These are phyloP conservation scores for Tuber aestivum DNA, from an alignment of 495 filamentous ascomycete species.

Conservation along the genomic window DNA sequence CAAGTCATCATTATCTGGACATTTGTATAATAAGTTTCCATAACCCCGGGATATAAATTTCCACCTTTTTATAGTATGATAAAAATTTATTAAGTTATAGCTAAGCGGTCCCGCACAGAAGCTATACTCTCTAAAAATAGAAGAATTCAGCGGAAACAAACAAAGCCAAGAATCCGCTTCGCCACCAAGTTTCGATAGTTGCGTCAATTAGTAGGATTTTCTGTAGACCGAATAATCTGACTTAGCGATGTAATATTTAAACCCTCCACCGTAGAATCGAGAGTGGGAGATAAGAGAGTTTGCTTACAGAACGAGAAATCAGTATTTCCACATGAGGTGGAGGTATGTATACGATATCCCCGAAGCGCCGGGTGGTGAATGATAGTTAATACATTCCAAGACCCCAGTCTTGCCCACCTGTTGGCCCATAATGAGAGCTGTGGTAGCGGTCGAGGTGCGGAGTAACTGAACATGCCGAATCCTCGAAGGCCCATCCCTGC, in stretches of 20 bases:
- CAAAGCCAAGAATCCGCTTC: not conserved
- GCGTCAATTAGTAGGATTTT: not conserved
- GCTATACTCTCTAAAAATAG: too few species aligned
- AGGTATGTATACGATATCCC: not conserved
- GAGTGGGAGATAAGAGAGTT: not conserved
- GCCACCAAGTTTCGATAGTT: not conserved
- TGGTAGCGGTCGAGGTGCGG: not conserved
- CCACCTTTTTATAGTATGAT: not conserved
- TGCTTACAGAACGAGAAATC: not conserved
- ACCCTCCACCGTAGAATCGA: too few species aligned
- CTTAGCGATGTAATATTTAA: not conserved
- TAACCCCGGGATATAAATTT: not conserved
- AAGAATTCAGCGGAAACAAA: too few species aligned
- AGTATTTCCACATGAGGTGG: not conserved
- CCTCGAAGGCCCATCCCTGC: not conserved
- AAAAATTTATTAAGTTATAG: too few species aligned
- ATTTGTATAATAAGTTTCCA: not conserved
- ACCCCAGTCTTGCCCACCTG: not conserved
- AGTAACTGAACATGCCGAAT: not conserved
- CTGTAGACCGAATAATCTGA: not conserved
- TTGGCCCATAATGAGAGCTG: not conserved
- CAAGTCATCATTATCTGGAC: not conserved
- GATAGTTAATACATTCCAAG: not conserved
- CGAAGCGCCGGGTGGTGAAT: not conserved
- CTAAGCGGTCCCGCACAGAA: too few species aligned